Base-by-base conservation (phyloP, 1,139 yeast species). In the Kurtzmaniella natalensis region DNA sequence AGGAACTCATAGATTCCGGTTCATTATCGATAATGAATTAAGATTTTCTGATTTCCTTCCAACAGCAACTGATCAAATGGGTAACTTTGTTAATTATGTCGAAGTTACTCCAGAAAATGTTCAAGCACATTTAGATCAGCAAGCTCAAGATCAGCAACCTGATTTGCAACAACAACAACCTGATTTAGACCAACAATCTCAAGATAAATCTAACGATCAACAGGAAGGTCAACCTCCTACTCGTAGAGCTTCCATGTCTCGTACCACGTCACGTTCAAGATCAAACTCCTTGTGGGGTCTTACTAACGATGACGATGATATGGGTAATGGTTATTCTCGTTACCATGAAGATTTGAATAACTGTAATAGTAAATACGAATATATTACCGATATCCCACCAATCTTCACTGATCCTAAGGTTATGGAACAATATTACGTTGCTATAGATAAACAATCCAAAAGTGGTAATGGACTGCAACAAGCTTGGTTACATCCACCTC, bases 261-360 rank as follows among this genome's bases (percentile, higher is more conserved):
- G n/a, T n/a, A n/a, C n/a, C n/a, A 47, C 57, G 29, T 15, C 36
- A 43, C 42, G 53, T 10, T 42, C 56, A 15, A 54, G 76, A 37
- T 45, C 55, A 25, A 81, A 75, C 41, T 72, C 81, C 3, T 70
- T 69, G 47, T 64, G 78, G 53, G 78, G 81, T 0, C 59, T 78
- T 32, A 72, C 79, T 2, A 70, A 70, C 45, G 83, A 76, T 45
- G 82, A 76, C 57, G 92, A 80, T 50, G 94, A 81, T 50, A 81
- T 82, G 82, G 94, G 94, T 22, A 71, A 78, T 45, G 94, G 89
- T 0, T 85, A 82, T 50, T 73, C 84, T 7, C 64, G 94, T 41
- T 84, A 83, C 53, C 84, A 80, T 47, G 92, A 81, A 37, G 80
- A 70, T 39, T 61, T 76, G 38, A 74, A 69, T 43, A 63, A 51